phyloP scores from a whole-genome alignment of 2,329 filamentous ascomycete species.

The Fusarium sp. region DNA sequence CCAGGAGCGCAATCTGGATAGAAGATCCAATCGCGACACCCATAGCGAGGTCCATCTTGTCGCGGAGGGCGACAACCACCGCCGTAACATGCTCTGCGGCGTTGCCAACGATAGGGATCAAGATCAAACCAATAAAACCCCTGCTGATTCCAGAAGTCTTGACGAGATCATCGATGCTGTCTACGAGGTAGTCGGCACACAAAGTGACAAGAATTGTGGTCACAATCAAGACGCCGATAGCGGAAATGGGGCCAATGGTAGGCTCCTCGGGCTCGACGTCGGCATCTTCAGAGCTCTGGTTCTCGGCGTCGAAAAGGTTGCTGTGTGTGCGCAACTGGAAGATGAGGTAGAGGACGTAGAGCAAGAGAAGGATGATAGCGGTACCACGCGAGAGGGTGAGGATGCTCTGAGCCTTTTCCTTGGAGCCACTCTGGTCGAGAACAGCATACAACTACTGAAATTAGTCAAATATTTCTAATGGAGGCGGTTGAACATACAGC shows the following conservation, averaged over 20 bases:
- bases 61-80: constrained; percentile 81
- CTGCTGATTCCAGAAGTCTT: constrained; percentile 80
- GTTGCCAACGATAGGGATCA: constrained; percentile 86
- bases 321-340: constrained; percentile 85
- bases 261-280: constrained; percentile 62
- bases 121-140: constrained; percentile 84
- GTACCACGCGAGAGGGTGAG: constrained; percentile 82
- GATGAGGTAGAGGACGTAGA: constrained; percentile 83
- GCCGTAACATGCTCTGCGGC: constrained; percentile 87
- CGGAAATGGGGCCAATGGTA: constrained; percentile 74
- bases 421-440: constrained; percentile 62
- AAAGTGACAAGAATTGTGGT: constrained; percentile 79
- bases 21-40: constrained; percentile 86
- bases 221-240: constrained; percentile 75
- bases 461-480: constrained; percentile 30
- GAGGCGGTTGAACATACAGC: constrained; percentile 62
- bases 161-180: constrained; percentile 81
- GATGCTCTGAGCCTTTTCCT: constrained; percentile 69
- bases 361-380: constrained; percentile 79
- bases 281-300: constrained; percentile 55
- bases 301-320: constrained; percentile 76
- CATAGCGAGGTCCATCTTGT: constrained; percentile 83
- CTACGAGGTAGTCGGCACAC: constrained; percentile 84
- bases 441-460: constrained; percentile 73
- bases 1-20: constrained; percentile 86